Conservation (phyloP, 1,284 basidiomycete species). For the Xanthoconium separans region DNA sequence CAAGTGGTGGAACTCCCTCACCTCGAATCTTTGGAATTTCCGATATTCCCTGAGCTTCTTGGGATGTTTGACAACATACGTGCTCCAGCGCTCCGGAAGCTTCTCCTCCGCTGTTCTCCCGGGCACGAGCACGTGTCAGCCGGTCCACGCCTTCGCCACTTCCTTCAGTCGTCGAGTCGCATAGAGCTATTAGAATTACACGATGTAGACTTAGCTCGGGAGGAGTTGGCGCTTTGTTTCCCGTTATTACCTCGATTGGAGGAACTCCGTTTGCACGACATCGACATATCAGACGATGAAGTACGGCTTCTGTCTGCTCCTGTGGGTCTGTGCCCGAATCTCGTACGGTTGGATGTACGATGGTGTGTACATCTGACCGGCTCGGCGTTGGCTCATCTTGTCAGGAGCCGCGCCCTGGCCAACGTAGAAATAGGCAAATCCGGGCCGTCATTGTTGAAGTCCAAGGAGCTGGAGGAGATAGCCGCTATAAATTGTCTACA, state of each 20-base stretch:
- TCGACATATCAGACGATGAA: conserved; percentile 54
- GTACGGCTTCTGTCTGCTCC: conserved; percentile 42
- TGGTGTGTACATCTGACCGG: conserved; percentile 62
- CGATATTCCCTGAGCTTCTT: conserved; percentile 44
- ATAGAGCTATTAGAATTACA: conserved; percentile 54
- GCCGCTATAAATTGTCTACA: conserved; percentile 59
- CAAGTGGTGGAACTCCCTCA: conserved; percentile 37
- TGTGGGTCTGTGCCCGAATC: conserved; percentile 46
- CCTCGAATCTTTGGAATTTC: conserved; percentile 42
- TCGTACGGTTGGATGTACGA: conserved; percentile 52
- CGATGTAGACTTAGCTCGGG: conserved; percentile 49
- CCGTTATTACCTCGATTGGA: conserved; percentile 39
- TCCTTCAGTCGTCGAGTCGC: conserved; percentile 44
- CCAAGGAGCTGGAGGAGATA: conserved; percentile 41
- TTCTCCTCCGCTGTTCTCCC: conserved; percentile 42
- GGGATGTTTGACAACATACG: conserved; percentile 43
- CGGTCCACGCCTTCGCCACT: conserved; percentile 39
- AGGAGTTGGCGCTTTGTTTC: conserved; percentile 44
- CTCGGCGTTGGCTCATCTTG: conserved; percentile 48
- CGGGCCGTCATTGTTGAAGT: neutral
- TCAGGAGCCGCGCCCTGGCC: conserved; percentile 37
- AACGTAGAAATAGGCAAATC: conserved; percentile 5
- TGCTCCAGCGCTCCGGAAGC: conserved; percentile 41
- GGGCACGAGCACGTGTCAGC: conserved; percentile 29
- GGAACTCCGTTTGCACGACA: conserved; percentile 58